A percentile compares a stretch with the other conserved stretches of the same genome.
Conservation (phyloP, 1,284 basidiomycete genomes). For the Inonotus obliquus region DNA sequence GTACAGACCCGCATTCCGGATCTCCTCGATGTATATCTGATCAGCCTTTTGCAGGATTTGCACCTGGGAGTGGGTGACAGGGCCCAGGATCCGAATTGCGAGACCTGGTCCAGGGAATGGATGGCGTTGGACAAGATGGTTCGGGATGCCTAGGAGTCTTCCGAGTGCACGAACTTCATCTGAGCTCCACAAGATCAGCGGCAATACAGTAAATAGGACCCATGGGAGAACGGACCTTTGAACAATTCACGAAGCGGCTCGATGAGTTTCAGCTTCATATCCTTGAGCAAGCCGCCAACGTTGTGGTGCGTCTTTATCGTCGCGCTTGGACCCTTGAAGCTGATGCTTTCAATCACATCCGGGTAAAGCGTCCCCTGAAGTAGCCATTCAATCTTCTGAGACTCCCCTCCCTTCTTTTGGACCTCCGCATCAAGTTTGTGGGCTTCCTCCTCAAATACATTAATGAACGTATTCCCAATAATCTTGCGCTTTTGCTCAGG, state of each 20-base stretch:
- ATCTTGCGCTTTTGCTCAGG: slow-evolving; percentile 98
- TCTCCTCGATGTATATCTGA: slow-evolving; percentile 97
- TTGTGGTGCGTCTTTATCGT: slow-evolving; percentile 99
- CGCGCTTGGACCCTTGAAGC: slow-evolving; percentile 98
- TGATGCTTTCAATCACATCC: slow-evolving; percentile 99
- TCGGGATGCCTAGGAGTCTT: slow-evolving; percentile 86
- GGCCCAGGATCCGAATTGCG: slow-evolving; percentile 97
- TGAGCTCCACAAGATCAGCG: slow-evolving; percentile 29
- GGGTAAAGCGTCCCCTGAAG: slow-evolving; percentile 99
- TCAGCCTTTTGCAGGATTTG: slow-evolving; percentile 94
- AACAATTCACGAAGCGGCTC: slow-evolving; percentile 97
- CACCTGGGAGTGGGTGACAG: slow-evolving; percentile 91
- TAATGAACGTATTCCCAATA: slow-evolving; percentile 99
- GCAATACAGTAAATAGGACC: neutral
- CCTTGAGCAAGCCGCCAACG: slow-evolving; percentile 91
- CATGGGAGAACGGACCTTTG: slow-evolving; percentile 66
- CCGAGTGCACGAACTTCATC: slow-evolving; percentile 97
- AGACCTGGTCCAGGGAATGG: slow-evolving; percentile 99
- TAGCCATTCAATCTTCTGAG: slow-evolving; percentile 95
- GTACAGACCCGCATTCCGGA: slow-evolving; percentile 88
- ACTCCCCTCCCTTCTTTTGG: slow-evolving; percentile 59
- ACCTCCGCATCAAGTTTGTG: slow-evolving; percentile 82
- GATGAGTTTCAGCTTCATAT: slow-evolving; percentile 99
- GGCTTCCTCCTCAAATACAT: slow-evolving; percentile 94
- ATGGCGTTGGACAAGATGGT: slow-evolving; percentile 91